phyloP scores from a whole-genome alignment of 805 yeast genomes.

The Pichia gijzeniarum region DNA sequence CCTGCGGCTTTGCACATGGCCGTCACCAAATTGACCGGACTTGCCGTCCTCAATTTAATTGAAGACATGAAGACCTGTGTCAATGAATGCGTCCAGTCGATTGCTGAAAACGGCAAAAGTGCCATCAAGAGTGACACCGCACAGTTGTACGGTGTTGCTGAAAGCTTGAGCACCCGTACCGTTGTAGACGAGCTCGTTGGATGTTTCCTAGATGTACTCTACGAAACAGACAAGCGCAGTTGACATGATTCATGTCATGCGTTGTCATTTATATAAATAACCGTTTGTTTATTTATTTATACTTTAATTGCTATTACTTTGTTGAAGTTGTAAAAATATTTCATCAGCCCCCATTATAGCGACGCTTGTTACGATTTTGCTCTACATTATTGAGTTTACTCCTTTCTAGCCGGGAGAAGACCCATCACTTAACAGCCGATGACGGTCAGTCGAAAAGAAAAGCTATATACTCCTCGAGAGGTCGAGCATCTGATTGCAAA shows the following conservation, averaged over 20 bases:
- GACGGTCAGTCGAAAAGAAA: background rate
- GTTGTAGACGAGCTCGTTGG: conserved; percentile 75
- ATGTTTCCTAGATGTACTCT: conserved; percentile 76
- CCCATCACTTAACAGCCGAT: too few relatives aligned
- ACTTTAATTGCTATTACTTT: too few relatives aligned
- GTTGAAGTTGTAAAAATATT: too few relatives aligned
- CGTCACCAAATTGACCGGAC: conserved; percentile 63
- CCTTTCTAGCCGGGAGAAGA: too few relatives aligned
- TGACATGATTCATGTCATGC: too few relatives aligned
- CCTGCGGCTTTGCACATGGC: conserved; percentile 94
- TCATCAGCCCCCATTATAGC: too few relatives aligned
- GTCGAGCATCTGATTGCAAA: conserved; percentile 53
- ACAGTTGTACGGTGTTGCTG: conserved; percentile 93
- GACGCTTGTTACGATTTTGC: too few relatives aligned
- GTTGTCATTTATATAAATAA: too few relatives aligned
- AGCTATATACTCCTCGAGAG: conserved; percentile 35
- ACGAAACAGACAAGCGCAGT: conserved; percentile 37
- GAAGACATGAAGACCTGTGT: conserved; percentile 43
- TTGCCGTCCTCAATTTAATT: conserved; percentile 55
- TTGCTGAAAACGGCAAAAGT: conserved; percentile 10
- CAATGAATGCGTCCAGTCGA: conserved; percentile 29
- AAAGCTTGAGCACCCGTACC: conserved; percentile 76
- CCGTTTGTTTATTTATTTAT: too few relatives aligned
- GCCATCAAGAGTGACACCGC: conserved; percentile 55
- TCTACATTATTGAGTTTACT: too few relatives aligned